Evolutionary conservation across 805 yeast species (phyloP), one percentile per base, ranked within the genome.

Genomic region (Cyberlindnera euphorbiae): DNA sequence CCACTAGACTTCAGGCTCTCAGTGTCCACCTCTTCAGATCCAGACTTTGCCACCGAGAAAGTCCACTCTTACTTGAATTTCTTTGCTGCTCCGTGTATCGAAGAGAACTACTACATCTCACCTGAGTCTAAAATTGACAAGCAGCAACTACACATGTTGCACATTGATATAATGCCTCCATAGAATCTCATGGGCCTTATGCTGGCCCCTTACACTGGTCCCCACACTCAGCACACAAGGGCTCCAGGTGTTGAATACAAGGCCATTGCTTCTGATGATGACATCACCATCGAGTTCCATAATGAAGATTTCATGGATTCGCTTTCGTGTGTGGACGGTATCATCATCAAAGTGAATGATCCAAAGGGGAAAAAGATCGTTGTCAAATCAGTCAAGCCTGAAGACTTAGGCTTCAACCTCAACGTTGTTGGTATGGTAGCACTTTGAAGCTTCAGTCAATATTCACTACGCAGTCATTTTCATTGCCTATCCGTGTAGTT

Each of bases 311-410:
- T 27, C 11, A 44, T 46, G 14, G 22, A 19, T 9, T 26, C 49
- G 3, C 25, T 37, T 5, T 13, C 45, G 3, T 49, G 55, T 34
- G 45, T 52, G 21, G 59, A 54, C 42, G 59, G 59, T 17, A 22
- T 26, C 4, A 26, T 33, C 8, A 25, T 52, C 6, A 28, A 21
- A 8, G 31, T 54, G 5, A 28, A 35, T 9, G 26, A 48, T 5
- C 52, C 57, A 25, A 36, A 39, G 30, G 51, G 46, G 3, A 53
- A 54, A 37, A 18, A 39, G 9, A 29, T 54, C 17, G 40, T 23
- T 6, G 26, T 51, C 17, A 31, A 15, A 6, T 16, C 35, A 3
- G 9, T 41, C 12, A 17, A 32, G 3, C 36, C 38, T 2, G 33
- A 30, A 14, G 42, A 41, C 1, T 11, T 38, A 9, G 36, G 32